Conservation (phyloP, 2,329 filamentous ascomycete species). For the Penicillium sp. region DNA sequence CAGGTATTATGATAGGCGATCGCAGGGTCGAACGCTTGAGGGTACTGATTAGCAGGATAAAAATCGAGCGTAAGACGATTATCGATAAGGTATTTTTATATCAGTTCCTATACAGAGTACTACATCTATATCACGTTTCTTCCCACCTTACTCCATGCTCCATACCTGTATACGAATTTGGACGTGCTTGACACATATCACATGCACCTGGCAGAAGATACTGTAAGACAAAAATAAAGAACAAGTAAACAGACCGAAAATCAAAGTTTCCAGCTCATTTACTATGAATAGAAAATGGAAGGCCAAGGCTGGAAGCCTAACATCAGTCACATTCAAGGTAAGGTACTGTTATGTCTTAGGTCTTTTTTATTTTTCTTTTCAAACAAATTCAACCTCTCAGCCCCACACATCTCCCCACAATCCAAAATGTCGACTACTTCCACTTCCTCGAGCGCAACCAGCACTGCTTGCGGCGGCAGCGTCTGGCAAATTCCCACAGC, state of each 20-base stretch:
- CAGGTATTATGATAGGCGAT: too few species aligned
- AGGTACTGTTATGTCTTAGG: slow-evolving; percentile 1
- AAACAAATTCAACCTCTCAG: background rate
- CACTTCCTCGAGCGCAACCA: slow-evolving; percentile 18
- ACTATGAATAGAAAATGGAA: slow-evolving; percentile 1
- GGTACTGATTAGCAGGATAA: too few species aligned
- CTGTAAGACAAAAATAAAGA: background rate
- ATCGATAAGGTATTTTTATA: too few species aligned
- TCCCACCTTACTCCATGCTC: background rate
- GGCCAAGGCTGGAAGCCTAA: background rate
- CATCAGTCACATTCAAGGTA: slow-evolving; percentile 3
- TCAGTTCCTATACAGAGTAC: background rate
- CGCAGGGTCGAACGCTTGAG: too few species aligned
- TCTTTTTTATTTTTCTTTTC: background rate
- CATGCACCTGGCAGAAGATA: background rate
- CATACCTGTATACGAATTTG: background rate
- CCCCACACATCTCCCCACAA: background rate
- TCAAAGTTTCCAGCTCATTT: background rate
- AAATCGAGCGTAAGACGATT: too few species aligned
- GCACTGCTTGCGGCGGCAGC: slow-evolving; percentile 24
- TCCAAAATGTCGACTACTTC: slow-evolving; percentile 25
- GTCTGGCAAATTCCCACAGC: slow-evolving; percentile 46
- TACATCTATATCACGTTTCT: background rate
- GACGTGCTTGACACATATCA: background rate
- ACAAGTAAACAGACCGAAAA: background rate